Evolutionary conservation across 78 protist genomes (phyloP).

Genomic region (Dictyostelium firmibasis): DNA sequence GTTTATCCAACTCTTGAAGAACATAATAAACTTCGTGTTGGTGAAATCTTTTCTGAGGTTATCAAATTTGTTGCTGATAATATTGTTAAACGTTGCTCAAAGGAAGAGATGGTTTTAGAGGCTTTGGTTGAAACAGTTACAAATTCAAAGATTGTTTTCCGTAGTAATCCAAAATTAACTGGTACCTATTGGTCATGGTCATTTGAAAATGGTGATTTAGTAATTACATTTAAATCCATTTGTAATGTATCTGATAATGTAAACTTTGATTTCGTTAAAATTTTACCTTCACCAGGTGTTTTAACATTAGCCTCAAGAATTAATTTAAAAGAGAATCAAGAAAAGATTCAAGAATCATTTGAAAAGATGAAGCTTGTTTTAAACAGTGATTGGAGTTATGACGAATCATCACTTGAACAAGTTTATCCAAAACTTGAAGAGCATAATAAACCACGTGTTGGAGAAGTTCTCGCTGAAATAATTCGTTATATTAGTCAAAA

Average conservation of each 20-base stretch:
- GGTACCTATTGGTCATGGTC: constrained; percentile 13
- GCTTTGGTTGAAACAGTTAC: constrained; percentile 19
- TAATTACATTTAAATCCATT: neutral
- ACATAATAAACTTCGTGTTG: neutral
- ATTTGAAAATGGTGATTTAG: constrained; percentile 2
- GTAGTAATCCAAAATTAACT: neutral
- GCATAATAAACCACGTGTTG: neutral
- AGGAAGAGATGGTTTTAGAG: constrained; percentile 21
- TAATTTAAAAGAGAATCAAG: constrained; percentile 14
- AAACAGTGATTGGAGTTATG: constrained; percentile 5
- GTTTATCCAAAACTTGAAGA: constrained; percentile 30
- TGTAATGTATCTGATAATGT: neutral
- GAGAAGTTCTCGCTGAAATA: constrained; percentile 18
- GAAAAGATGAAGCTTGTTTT: constrained; percentile 15
- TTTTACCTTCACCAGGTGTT: constrained; percentile 46
- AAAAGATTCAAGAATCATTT: neutral
- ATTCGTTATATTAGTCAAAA: neutral
- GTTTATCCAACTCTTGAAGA: constrained; percentile 17
- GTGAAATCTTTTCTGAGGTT: constrained; percentile 4
- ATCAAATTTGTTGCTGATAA: neutral
- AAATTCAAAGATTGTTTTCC: neutral
- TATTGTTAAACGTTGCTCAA: constrained; percentile 15
- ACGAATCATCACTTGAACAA: constrained; percentile 1
- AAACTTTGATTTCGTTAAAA: neutral
- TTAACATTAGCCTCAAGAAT: neutral